Evolutionary conservation across 169 alveolate genomes (phyloP), one percentile per base, ranked within the genome.

Genomic region (Plasmodium fragile): DNA sequence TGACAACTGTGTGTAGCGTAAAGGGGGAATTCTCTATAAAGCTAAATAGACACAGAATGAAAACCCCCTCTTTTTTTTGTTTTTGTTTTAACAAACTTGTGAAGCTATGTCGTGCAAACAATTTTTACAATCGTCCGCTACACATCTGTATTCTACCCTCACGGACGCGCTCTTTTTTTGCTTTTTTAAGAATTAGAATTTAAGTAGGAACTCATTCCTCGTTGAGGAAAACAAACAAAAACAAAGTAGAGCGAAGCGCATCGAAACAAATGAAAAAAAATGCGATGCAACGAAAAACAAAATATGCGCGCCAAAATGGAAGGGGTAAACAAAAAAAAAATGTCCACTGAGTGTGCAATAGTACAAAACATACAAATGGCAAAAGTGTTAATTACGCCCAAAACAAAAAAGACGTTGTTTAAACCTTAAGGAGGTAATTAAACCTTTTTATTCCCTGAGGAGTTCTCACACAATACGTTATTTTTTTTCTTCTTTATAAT

Each of bases 171-270:
- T 69, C 80, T 49, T 22, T 25, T 32, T 73, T 85, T 65, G 69
- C 22, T 85, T 85, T 85, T 85, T 69, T 22, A 43, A 73, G 65
- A 53, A 49, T 49, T 85, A 85, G 82, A 85, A 85, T 73, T 85
- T 73, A 73, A 73, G 73, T 53, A 69, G 32, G 79, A 41, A 85
- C 52, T 85, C 65, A 85, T 75, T 85, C 83, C 41, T 52, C 79
- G 82, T 85, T 85, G 81, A 85, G 78, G 85, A 85, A 83, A 69
- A 83, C 71, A 82, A 65, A 53, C 70, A 52, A 82, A 82, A 34
- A 7, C 72, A 30, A 82, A 59, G 72, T 32, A 82, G 11, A 82
- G 36, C 69, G 71, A n/a, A 82, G 59, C 41, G 5, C 75, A 65
- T 28, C 22, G 36, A 65, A 65, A 65, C 30, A 65, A 65, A 11